Evolutionary conservation across 164 flowering plant species (phyloP), one percentile per base, ranked within the genome.

Genomic region (Macadamia tetraphylla): DNA sequence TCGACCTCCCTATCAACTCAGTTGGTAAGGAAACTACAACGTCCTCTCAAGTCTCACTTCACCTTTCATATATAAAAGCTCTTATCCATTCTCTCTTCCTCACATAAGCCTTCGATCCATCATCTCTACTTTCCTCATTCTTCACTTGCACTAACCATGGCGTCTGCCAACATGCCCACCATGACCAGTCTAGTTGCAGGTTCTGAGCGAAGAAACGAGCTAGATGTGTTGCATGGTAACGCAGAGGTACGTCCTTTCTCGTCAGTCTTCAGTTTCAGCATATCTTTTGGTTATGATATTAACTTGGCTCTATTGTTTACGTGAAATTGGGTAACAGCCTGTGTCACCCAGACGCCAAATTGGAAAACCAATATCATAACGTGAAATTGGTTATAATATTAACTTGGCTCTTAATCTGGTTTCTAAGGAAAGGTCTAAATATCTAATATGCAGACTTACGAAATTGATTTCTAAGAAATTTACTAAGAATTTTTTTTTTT

Each of bases 1-100:
- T 77, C 71, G 91, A 90, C 92, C 59, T 79, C 82, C 74, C 87
- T 88, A 83, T 95, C 23, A 23, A 8, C 58, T 59, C 57, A 35
- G 40, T 35, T 35, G 40, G 40, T 35, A 35, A 35, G 40, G 40
- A 35, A 35, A 35, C 40, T 42, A 76, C 71, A 90, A 90, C 92
- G 59, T 79, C 23, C 23, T 23, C 23, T 23, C 23, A 23, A 23
- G 23, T 23, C 82, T 75, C 87, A 90, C 82, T 95, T 46, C 58
- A 62, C 57, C 75, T 61, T 57, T 46, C 67, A 63, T 23, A 23
- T 23, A 23, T 68, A 70, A 68, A 63, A 60, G 13, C 57, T 53
- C 23, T 23, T 23, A 23, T 23, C 23, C 23, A 23, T 23, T 23
- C 23, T 23, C 57, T 53, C 57, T 53, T 53, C 57, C 18, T 46